Percentiles rank a stretch among this genome's conserved stretches.
Evolutionary conservation across 2,329 filamentous ascomycete species (phyloP).

Genomic region (Fusarium neocosmosporiellum): DNA sequence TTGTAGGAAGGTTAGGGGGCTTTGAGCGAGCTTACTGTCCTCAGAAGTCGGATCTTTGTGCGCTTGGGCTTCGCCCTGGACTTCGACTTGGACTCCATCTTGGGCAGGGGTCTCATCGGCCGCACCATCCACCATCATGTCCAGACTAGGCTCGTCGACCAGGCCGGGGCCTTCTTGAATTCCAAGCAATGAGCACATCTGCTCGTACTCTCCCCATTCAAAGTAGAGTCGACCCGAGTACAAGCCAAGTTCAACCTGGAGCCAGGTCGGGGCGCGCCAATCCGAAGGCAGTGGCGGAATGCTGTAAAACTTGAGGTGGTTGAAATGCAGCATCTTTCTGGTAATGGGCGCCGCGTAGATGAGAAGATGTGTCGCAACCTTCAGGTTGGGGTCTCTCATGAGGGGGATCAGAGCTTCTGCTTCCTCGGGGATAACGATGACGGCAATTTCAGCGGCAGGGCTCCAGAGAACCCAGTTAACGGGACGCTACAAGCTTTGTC

Average conservation of each 20-base stretch:
- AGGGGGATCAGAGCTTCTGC: constrained; percentile 64
- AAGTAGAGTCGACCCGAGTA: constrained; percentile 72
- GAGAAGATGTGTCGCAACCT: constrained; percentile 51
- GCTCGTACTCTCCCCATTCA: constrained; percentile 58
- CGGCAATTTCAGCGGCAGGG: constrained; percentile 54
- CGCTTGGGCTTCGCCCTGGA: background rate
- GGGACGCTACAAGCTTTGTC: constrained; percentile 49
- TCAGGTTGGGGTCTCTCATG: constrained; percentile 43
- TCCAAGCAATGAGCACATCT: constrained; percentile 49
- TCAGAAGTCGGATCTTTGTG: background rate
- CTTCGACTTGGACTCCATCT: background rate
- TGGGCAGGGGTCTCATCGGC: background rate
- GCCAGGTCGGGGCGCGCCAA: constrained; percentile 62
- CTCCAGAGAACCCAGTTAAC: constrained; percentile 73
- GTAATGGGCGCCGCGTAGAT: constrained; percentile 65
- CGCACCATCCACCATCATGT: background rate
- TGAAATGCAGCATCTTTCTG: constrained; percentile 67
- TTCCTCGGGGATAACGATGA: constrained; percentile 72
- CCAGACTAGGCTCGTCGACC: background rate
- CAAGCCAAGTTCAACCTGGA: constrained; percentile 68
- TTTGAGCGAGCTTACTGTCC: constrained; percentile 19
- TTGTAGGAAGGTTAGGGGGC: constrained; percentile 60
- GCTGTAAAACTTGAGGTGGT: constrained; percentile 63
- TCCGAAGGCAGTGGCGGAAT: constrained; percentile 59
- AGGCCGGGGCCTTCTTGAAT: constrained; percentile 25